These are phyloP conservation scores for Ajuga reptans DNA, from an alignment of 305 asterid genomes.

Conservation along the genomic window DNA sequence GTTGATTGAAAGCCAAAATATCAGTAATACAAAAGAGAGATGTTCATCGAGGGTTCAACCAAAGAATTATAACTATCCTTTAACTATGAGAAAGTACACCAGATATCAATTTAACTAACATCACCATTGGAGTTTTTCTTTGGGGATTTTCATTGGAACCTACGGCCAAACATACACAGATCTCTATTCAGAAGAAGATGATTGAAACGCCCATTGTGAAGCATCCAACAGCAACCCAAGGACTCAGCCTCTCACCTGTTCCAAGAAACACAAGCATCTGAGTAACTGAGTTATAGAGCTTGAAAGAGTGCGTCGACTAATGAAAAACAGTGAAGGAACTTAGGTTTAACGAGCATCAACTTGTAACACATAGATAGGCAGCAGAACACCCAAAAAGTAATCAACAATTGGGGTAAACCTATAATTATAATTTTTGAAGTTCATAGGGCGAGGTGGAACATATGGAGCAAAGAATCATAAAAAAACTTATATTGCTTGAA, in stretches of 20 bases:
- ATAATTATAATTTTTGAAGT: background rate
- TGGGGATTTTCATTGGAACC: slow-evolving; percentile 5
- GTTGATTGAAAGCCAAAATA: slow-evolving; percentile 8
- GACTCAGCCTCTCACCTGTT: slow-evolving; percentile 81
- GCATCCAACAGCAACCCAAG: slow-evolving; percentile 85
- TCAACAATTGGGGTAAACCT: background rate
- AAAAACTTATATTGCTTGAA: background rate
- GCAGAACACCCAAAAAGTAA: background rate
- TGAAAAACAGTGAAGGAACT: background rate
- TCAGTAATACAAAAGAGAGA: background rate
- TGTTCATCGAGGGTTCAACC: background rate
- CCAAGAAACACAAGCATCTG: background rate
- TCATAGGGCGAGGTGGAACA: background rate
- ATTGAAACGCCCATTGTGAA: slow-evolving; percentile 69
- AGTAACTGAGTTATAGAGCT: background rate
- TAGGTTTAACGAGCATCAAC: background rate
- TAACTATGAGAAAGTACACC: background rate
- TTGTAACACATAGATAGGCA: background rate
- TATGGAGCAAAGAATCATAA: background rate
- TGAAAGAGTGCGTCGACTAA: background rate
- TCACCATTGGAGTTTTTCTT: background rate
- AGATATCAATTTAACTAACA: background rate
- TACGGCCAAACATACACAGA: background rate
- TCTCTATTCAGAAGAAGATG: slow-evolving; percentile 53
- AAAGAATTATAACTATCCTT: background rate